Evolutionary conservation across 2,329 filamentous ascomycete species (phyloP).

Genomic region (Hymenoscyphus linearis): DNA sequence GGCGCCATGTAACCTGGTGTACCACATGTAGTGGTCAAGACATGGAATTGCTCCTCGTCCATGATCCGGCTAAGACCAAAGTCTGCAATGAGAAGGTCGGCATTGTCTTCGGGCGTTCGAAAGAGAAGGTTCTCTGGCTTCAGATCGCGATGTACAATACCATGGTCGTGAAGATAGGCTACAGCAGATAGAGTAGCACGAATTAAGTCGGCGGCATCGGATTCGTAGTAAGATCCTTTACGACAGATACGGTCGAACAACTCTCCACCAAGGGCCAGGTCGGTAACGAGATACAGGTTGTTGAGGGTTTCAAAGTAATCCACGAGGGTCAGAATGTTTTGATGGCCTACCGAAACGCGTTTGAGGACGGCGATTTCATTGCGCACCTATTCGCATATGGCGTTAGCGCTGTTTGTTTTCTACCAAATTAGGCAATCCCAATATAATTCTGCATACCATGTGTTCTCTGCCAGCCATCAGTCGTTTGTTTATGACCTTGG

Average conservation of each 20-base stretch:
- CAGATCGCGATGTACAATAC: slow-evolving; percentile 94
- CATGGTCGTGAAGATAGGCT: slow-evolving; percentile 95
- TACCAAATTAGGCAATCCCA: not conserved
- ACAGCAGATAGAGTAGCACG: slow-evolving; percentile 94
- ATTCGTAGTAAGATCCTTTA: slow-evolving; percentile 98
- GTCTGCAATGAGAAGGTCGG: slow-evolving; percentile 92
- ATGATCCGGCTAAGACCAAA: slow-evolving; percentile 95
- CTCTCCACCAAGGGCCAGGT: slow-evolving; percentile 92
- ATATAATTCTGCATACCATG: slow-evolving; percentile 60
- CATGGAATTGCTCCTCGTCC: slow-evolving; percentile 98
- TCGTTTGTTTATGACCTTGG: slow-evolving; percentile 98
- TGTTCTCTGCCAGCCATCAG: slow-evolving; percentile 96
- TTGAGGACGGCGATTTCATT: slow-evolving; percentile 98
- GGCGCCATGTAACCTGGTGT: slow-evolving; percentile 99
- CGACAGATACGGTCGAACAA: slow-evolving; percentile 98
- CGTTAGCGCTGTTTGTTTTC: not conserved
- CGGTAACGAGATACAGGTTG: slow-evolving; percentile 96
- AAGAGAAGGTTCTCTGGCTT: slow-evolving; percentile 98
- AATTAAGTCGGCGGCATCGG: slow-evolving; percentile 91
- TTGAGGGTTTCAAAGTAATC: slow-evolving; percentile 99
- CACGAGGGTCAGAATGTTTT: slow-evolving; percentile 94
- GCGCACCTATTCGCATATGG: slow-evolving; percentile 57
- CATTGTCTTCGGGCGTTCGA: slow-evolving; percentile 94
- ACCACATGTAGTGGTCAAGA: slow-evolving; percentile 93
- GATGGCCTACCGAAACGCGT: slow-evolving; percentile 97